Percentiles rank a stretch among this genome's conserved stretches.
Conservation (phyloP, 1,284 basidiomycete genomes). For the Trametes hirsuta region DNA sequence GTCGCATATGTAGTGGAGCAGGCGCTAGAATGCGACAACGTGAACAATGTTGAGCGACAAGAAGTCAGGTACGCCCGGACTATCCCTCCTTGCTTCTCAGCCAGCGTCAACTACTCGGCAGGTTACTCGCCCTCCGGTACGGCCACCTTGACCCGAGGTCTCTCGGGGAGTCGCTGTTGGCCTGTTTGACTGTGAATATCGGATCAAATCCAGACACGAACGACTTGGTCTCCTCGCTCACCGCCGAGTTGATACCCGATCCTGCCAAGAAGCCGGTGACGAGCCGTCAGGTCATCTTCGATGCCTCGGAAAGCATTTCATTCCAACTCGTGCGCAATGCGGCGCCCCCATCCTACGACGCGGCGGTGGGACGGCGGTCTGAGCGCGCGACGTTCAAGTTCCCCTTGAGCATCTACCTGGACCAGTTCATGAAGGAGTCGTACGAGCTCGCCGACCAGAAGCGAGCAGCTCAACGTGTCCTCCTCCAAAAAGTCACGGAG, state of each 20-base stretch:
- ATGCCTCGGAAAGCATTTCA: slow-evolving; percentile 61
- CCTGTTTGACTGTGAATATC: slow-evolving; percentile 44
- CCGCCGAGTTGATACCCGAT: slow-evolving; percentile 46
- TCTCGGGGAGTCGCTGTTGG: slow-evolving; percentile 37
- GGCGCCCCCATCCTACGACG: slow-evolving; percentile 31
- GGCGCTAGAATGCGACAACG: slow-evolving; percentile 25
- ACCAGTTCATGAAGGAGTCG: slow-evolving; percentile 68
- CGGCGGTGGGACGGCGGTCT: slow-evolving; percentile 27
- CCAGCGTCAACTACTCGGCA: slow-evolving; percentile 18
- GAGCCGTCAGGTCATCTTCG: slow-evolving; percentile 54
- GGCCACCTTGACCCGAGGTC: slow-evolving; percentile 38
- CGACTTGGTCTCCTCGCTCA: slow-evolving; percentile 63
- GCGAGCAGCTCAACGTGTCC: slow-evolving; percentile 45
- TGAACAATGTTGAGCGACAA: slow-evolving; percentile 10
- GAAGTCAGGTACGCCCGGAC: slow-evolving; percentile 33
- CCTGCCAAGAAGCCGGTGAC: slow-evolving; percentile 10
- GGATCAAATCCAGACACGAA: slow-evolving; percentile 42
- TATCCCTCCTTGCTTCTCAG: too few species aligned
- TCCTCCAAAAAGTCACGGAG: slow-evolving; percentile 50
- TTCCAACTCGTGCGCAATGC: slow-evolving; percentile 52
- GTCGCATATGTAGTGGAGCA: slow-evolving; percentile 40
- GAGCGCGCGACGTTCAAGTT: slow-evolving; percentile 57
- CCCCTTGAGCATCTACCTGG: slow-evolving; percentile 67
- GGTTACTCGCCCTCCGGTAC: slow-evolving; percentile 48
- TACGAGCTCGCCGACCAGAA: slow-evolving; percentile 52